phyloP scores from a whole-genome alignment of 352 stramenopile species.

The Blastocystis sp. region DNA sequence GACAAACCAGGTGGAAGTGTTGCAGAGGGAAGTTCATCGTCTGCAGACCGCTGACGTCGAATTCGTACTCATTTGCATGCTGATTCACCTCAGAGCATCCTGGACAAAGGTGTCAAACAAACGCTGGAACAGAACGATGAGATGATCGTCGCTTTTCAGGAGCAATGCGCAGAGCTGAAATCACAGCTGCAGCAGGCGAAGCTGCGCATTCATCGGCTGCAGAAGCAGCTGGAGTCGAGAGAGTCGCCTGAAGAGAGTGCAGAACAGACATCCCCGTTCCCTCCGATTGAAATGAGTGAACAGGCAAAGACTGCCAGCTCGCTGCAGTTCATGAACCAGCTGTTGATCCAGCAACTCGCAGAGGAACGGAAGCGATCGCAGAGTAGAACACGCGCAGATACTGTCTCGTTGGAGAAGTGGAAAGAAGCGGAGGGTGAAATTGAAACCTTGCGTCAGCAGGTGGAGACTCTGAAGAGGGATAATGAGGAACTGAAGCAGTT shows the following conservation, averaged over 20 bases:
- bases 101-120: neutral
- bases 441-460: neutral
- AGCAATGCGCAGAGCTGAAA: neutral
- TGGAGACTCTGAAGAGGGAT: neutral
- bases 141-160: neutral
- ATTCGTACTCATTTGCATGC: neutral
- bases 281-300: neutral
- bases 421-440: neutral
- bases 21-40: neutral
- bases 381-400: neutral
- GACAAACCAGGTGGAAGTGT: neutral
- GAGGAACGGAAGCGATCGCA: neutral
- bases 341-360: slow-evolving; percentile 1
- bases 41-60: neutral
- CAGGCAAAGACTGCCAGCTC: neutral
- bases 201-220: neutral
- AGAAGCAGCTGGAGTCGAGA: neutral
- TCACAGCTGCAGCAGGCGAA: neutral
- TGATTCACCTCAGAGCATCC: neutral
- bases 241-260: neutral
- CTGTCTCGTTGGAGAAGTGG: neutral
- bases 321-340: slow-evolving; percentile 32
- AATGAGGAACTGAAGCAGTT: neutral
- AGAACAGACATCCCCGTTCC: neutral
- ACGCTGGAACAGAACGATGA: neutral